These are phyloP conservation scores for Sporothrix dimorphospora DNA, from an alignment of 2,329 filamentous ascomycete genomes.

Conservation along the genomic window DNA sequence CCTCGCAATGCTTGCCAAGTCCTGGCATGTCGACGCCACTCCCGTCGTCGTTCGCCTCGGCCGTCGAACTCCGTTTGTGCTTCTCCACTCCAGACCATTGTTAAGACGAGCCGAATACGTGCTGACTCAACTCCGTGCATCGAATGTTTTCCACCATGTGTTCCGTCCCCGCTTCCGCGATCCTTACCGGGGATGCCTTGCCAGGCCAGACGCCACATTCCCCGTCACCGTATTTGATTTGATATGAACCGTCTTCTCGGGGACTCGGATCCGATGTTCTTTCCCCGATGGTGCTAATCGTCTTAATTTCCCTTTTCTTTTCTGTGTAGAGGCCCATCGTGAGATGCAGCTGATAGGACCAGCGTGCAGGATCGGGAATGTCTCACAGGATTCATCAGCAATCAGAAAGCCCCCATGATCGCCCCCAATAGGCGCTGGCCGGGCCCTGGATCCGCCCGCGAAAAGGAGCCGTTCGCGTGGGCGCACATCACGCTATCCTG, in stretches of 20 bases:
- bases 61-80: neutral
- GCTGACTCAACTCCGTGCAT: neutral
- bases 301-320: neutral
- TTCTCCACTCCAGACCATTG: neutral
- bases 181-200: neutral
- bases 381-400: constrained; percentile 11
- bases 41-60: neutral
- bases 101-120: neutral
- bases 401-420: neutral
- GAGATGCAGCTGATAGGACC: neutral
- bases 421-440: neutral
- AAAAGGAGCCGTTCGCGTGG: constrained; percentile 9
- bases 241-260: neutral
- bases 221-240: neutral
- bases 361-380: neutral
- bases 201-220: neutral
- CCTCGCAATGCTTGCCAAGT: neutral
- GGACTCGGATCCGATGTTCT: neutral
- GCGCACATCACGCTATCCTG: neutral
- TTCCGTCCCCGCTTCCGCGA: neutral
- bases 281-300: neutral
- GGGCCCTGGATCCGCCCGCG: neutral
- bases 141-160: neutral
- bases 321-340: neutral
- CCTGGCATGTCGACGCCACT: neutral